These are phyloP conservation scores for Dactylellina sp. DNA, from an alignment of 2,329 filamentous ascomycete genomes.

Conservation along the genomic window DNA sequence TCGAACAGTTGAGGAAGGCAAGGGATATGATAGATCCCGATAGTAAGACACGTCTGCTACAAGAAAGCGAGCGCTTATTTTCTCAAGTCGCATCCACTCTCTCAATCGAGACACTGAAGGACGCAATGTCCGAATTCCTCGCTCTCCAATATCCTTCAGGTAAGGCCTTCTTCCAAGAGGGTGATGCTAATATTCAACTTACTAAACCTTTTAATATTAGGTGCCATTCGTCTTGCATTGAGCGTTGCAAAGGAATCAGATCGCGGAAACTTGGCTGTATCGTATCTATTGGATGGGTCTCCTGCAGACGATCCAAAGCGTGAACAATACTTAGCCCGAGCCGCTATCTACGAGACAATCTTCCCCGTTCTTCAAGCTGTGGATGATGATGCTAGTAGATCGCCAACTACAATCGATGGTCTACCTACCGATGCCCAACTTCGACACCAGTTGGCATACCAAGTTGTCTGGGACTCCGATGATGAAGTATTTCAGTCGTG, in stretches of 20 bases:
- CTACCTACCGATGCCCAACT: constrained; percentile 79
- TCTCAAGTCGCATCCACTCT: constrained; percentile 87
- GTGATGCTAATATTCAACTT: not conserved
- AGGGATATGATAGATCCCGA: constrained; percentile 82
- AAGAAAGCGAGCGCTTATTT: constrained; percentile 89
- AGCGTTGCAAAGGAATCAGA: constrained; percentile 86
- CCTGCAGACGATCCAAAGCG: constrained; percentile 78
- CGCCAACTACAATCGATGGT: constrained; percentile 81
- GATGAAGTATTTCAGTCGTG: constrained; percentile 96
- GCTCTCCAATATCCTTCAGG: constrained; percentile 74
- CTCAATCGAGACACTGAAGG: constrained; percentile 81
- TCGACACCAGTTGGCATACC: constrained; percentile 87
- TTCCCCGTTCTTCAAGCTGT: constrained; percentile 82
- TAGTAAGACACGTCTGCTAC: constrained; percentile 80
- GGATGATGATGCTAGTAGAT: constrained; percentile 75
- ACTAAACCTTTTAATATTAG: constrained; percentile 63
- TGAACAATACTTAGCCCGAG: constrained; percentile 76
- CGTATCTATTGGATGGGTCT: constrained; percentile 87
- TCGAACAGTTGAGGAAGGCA: constrained; percentile 91
- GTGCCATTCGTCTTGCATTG: constrained; percentile 87
- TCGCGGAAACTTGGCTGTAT: constrained; percentile 83
- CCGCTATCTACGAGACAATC: constrained; percentile 85
- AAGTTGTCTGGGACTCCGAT: constrained; percentile 84
- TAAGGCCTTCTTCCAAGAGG: constrained; percentile 2
- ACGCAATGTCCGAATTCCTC: constrained; percentile 82